Evolutionary conservation across 2,329 filamentous ascomycete genomes (phyloP).

Genomic region (Aspergillaceae sp.): DNA sequence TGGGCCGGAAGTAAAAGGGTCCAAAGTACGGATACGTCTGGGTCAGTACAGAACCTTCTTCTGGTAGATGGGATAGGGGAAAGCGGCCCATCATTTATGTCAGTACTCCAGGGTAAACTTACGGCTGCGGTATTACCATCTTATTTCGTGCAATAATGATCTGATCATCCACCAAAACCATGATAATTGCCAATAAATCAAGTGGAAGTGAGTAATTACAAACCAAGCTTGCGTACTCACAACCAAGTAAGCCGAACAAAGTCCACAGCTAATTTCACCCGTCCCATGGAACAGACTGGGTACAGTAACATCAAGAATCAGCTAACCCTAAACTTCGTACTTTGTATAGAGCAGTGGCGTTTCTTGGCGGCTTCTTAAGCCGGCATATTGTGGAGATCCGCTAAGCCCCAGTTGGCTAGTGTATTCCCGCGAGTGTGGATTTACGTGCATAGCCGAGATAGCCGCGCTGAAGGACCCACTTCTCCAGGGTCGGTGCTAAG

Average conservation of each 20-base stretch:
- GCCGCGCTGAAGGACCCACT: background rate
- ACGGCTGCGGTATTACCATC: background rate
- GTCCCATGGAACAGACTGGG: background rate
- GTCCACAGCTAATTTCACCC: background rate
- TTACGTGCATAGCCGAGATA: background rate
- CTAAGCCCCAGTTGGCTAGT: background rate
- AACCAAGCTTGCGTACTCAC: no score
- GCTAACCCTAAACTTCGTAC: background rate
- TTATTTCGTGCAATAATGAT: background rate
- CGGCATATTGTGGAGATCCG: background rate
- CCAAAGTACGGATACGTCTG: background rate
- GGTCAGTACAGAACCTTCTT: background rate
- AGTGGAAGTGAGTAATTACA: no score
- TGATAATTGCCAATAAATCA: background rate
- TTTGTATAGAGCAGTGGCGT: background rate
- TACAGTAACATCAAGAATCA: background rate
- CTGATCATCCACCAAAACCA: background rate
- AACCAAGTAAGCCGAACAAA: no score
- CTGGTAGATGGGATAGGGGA: background rate
- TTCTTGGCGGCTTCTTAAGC: background rate
- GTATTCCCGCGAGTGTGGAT: background rate
- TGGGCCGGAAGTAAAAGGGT: background rate
- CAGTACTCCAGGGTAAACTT: background rate
- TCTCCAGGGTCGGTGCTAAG: background rate
- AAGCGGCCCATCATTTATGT: background rate